Percentiles rank a stretch among this genome's conserved stretches.
Evolutionary conservation across 1,139 yeast species (phyloP).

Genomic region (Blastobotrys illinoisensis): DNA sequence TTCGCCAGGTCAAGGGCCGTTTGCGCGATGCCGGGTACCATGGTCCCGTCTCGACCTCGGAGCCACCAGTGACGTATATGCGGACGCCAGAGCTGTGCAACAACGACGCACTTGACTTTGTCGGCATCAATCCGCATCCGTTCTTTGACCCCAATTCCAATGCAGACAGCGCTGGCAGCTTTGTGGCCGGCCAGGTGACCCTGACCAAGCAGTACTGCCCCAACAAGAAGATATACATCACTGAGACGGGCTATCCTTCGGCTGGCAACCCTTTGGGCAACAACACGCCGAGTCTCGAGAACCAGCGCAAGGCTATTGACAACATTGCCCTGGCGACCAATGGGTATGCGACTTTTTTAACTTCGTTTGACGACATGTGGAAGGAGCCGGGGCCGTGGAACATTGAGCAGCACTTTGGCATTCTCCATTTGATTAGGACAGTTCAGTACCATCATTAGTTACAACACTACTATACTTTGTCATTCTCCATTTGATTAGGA

Average conservation of each 20-base stretch:
- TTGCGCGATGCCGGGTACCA: constrained; percentile 64
- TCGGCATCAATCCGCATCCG: constrained; percentile 82
- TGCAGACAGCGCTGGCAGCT: constrained; percentile 69
- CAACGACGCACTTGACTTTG: constrained; percentile 61
- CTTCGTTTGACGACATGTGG: constrained; percentile 81
- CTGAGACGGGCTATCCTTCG: constrained; percentile 91
- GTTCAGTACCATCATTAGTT: too few relatives aligned
- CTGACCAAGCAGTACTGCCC: constrained; percentile 43
- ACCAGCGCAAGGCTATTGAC: constrained; percentile 65
- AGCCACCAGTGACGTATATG: constrained; percentile 74
- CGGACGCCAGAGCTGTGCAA: constrained; percentile 63
- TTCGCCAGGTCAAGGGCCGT: constrained; percentile 52
- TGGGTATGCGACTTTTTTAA: constrained; percentile 58
- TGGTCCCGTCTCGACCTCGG: constrained; percentile 79
- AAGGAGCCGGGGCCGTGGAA: constrained; percentile 78
- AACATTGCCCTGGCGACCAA: constrained; percentile 49
- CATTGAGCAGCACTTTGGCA: constrained; percentile 83
- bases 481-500: neutral
- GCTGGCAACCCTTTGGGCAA: constrained; percentile 64
- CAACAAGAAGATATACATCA: constrained; percentile 41
- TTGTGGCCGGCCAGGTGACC: constrained; percentile 55
- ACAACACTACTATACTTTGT: too few relatives aligned
- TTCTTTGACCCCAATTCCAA: constrained; percentile 61
- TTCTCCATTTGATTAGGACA: constrained; percentile 47
- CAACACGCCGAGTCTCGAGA: constrained; percentile 63